Evolutionary conservation across 2,329 filamentous ascomycete species (phyloP), one percentile per base, ranked within the genome.

Genomic region (Botrytis fragariae): DNA sequence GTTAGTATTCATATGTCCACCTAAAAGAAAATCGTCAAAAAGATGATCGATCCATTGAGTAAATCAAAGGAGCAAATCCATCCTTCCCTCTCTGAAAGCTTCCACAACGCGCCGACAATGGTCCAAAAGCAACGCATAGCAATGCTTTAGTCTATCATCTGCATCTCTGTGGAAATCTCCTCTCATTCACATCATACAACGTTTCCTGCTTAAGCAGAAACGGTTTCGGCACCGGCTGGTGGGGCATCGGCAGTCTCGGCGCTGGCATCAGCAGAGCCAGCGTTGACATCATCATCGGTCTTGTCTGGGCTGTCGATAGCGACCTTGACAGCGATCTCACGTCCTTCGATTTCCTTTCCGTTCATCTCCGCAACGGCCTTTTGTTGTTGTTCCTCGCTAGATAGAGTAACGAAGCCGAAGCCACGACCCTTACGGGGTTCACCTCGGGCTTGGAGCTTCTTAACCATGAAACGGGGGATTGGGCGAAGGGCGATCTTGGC

Each of bases 401-500:
- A 92, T 76, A 99, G 91, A 75, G 94, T 98, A 77, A 99, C 96
- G 84, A 99, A 99, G 78, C 96, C 96, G 83, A 99, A 99, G 78
- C 96, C 96, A 87, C 96, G 96, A 75, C 96, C 96, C 92, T 99
- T 99, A 87, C 96, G 96, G 81, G 95, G 91, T 87, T 99, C 96
- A 82, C 95, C 95, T 83, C 96, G 95, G 81, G 95, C 95, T 87
- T 97, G 95, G 76, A 99, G 93, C 90, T 99, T 99, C 92, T 98
- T 98, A 86, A 99, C 96, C 96, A 99, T 99, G 88, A 98, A 99
- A 81, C 95, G 95, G 79, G 96, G 96, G 79, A 99, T 99, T 70
- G 96, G 96, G 81, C 96, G 95, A 79, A 99, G 93, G 78, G 96
- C 96, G 82, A 99, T 98, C 91, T 98, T 99, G 84, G 96, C 95